Base-by-base conservation (phyloP, 106 monocot species). In the Narthecium ossifragum region DNA sequence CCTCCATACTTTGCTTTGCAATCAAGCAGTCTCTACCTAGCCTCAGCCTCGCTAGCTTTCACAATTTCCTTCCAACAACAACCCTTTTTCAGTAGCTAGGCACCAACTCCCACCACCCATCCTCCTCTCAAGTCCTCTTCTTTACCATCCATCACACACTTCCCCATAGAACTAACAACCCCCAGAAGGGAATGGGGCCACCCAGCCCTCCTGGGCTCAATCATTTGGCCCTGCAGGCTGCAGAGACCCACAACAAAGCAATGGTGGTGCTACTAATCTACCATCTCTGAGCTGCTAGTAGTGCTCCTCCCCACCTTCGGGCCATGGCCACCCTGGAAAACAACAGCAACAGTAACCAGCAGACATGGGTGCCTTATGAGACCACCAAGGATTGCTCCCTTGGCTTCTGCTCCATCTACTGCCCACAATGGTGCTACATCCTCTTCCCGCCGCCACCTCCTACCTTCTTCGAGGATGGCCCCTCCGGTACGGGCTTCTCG, bases 321-420 rank as follows among this genome's bases (percentile, higher is more conserved):
- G 2, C 13, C 60, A 80, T 80, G 80, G 70, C 50, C n/a, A n/a
- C n/a, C n/a, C n/a, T n/a, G n/a, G n/a, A n/a, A n/a, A n/a, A n/a
- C n/a, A n/a, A n/a, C 15, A n/a, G 43, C 18, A 15, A 10, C 3
- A 34, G 10, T 38, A 58, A 8, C 22, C 70, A 64, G 33, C 82
- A 59, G 13, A 34, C 58, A 15, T 86, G 74, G 80, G 43, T 70
- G 10, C 91, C 85, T 0, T 83, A 76, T 26, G 68, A 61, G 17
- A 36, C 71, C 22, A 60, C 73, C 34, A 80, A 51, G 27, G 92
- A 93, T 62, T 93, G 92, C 79, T 88, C 88, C 22, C 78, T 62
- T 29, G 84, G 88, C 13, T 68, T 85, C 63, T 93, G 92, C 76
- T 84, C 70, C 88, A 59, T 79, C 61, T 81, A 84, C 73, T 88